Percentiles rank a stretch among this genome's conserved stretches.
Evolutionary conservation across 2,329 filamentous ascomycete genomes (phyloP).

Genomic region (Xylaria sp.): DNA sequence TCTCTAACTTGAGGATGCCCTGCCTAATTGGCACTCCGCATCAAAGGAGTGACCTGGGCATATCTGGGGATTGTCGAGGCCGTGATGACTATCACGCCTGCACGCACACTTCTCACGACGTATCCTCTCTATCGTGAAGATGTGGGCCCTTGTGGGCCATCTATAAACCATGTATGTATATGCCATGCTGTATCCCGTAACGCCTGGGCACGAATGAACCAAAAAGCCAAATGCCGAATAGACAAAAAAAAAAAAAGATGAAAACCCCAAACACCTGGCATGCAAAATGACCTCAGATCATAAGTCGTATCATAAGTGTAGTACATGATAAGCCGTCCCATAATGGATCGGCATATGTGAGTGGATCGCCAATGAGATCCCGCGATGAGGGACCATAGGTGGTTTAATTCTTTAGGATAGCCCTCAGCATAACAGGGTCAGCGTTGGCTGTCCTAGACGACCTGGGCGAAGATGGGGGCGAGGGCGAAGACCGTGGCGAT

Average conservation of each 20-base stretch:
- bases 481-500: not conserved
- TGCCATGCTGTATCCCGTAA: slow-evolving; percentile 8
- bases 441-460: slow-evolving; percentile 9
- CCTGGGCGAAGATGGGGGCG: slow-evolving; percentile 20
- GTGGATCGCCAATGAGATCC: not conserved
- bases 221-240: slow-evolving; percentile 12
- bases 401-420: slow-evolving; percentile 4
- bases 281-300: slow-evolving; percentile 6
- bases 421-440: slow-evolving; percentile 17
- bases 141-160: slow-evolving; percentile 3
- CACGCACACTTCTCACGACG: not conserved
- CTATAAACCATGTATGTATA: not conserved
- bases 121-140: slow-evolving; percentile 2
- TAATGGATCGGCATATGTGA: not conserved
- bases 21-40: not conserved
- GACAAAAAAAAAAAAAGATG: not conserved
- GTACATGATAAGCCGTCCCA: not conserved
- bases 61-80: not conserved
- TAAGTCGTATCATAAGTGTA: slow-evolving; percentile 3
- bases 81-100: not conserved
- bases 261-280: slow-evolving; percentile 9
- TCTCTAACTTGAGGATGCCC: not conserved
- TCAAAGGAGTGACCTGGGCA: slow-evolving; percentile 10
- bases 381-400: not conserved
- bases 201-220: slow-evolving; percentile 1